Conservation (phyloP, 129 eudicot genomes). For the Tanacetum coccineum region DNA sequence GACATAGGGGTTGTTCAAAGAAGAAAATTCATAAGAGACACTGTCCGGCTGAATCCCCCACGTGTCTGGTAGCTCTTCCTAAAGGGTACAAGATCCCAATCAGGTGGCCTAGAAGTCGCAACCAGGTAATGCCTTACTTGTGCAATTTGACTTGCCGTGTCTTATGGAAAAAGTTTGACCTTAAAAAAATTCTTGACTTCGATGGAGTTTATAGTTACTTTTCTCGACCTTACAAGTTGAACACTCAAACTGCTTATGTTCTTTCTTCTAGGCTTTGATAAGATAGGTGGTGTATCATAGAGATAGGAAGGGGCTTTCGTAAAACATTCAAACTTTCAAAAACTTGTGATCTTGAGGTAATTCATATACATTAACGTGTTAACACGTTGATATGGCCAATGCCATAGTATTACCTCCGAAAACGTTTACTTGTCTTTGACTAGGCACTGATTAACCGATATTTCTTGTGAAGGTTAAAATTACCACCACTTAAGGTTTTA, state of each 20-base stretch:
- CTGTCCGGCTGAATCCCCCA: slow-evolving; percentile 53
- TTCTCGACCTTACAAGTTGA: background rate
- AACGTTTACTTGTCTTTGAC: no score
- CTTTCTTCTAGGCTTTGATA: background rate
- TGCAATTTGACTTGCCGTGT: background rate
- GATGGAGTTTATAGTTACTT: background rate
- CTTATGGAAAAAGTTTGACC: background rate
- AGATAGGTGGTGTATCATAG: background rate
- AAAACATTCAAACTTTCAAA: background rate
- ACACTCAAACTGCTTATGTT: background rate
- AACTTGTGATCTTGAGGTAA: no score
- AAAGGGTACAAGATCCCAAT: slow-evolving; percentile 43
- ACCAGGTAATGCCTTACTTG: slow-evolving; percentile 30
- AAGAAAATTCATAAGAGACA: slow-evolving; percentile 30
- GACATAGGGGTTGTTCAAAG: slow-evolving; percentile 33
- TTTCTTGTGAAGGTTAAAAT: no score
- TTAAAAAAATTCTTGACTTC: background rate
- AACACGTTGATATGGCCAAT: no score
- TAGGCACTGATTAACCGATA: no score
- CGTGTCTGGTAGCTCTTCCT: slow-evolving; percentile 49
- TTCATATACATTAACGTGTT: no score
- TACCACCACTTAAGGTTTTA: no score
- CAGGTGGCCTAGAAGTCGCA: slow-evolving; percentile 56
- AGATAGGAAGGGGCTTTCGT: background rate
- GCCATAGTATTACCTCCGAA: no score